Evolutionary conservation across 2,329 filamentous ascomycete genomes (phyloP), one percentile per base, ranked within the genome.

Genomic region (Neopestalotiopsis sp.): DNA sequence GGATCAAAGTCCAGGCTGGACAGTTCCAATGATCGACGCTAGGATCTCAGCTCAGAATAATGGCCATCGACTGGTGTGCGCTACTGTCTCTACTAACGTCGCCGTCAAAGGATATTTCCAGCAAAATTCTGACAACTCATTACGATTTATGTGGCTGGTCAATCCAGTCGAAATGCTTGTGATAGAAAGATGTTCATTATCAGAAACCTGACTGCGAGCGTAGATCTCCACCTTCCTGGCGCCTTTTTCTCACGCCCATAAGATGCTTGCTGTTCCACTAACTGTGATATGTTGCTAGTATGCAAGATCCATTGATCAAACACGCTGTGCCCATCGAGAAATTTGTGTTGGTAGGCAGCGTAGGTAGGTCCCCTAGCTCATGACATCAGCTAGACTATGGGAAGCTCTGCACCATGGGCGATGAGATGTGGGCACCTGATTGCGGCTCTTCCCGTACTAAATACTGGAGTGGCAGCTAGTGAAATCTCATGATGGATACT

Each of bases 391-490:
- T 2, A 52, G 45, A n/a, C 45, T 20, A 17, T n/a, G 45, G 17
- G 5, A 52, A 52, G n/a, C 45, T 52, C 45, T 38, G 10, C 6
- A 38, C 34, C 24, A 52, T 52, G 45, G 20, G 20, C 17, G 45
- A 52, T 52, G 45, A n/a, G 14, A 52, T 52, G 6, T 52, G 45
- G 45, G 17, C 34, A 38, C 34, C n/a, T 52, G n/a, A 20, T 2
- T 52, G 45, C 45, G 45, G 45, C 45, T 52, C 45, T 52, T 52
- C 45, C 45, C 45, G 45, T 52, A 52, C n/a, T 52, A 52, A 52
- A 52, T 52, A 10, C 45, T 52, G 45, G 45, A 52, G 45, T 52
- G 17, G 17, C 45, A 20, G 45, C 45, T 52, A 52, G 20, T 7
- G 45, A 52, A 52, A 52, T 52, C 45, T 52, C 45, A 52, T 52